These are phyloP conservation scores for Mycena citricolor DNA, from an alignment of 1,284 basidiomycete genomes.

Conservation along the genomic window DNA sequence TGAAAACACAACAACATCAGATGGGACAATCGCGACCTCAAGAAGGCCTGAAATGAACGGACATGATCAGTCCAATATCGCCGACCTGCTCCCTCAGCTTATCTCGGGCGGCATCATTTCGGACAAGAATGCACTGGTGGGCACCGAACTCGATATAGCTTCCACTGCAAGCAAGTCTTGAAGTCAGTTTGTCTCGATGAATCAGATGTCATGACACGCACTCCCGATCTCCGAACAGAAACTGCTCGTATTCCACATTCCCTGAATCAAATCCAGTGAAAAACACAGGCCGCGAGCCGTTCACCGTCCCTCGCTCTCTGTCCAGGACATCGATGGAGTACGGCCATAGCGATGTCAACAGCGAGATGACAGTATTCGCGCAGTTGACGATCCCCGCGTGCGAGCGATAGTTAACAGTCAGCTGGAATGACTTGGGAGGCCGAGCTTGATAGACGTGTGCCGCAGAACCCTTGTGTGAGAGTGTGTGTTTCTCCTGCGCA, in stretches of 20 bases:
- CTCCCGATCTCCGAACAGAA: slow-evolving; percentile 49
- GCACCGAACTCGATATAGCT: slow-evolving; percentile 65
- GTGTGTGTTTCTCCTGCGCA: slow-evolving; percentile 1
- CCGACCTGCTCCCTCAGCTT: slow-evolving; percentile 56
- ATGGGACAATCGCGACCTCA: slow-evolving; percentile 1
- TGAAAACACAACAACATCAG: slow-evolving; percentile 26
- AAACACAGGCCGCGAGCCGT: slow-evolving; percentile 62
- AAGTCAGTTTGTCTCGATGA: too few species aligned
- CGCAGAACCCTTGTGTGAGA: too few species aligned
- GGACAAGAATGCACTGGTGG: slow-evolving; percentile 71
- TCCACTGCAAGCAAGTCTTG: slow-evolving; percentile 35
- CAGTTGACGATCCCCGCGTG: slow-evolving; percentile 72
- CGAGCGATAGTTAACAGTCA: slow-evolving; percentile 67
- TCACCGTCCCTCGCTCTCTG: slow-evolving; percentile 56
- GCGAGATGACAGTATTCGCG: slow-evolving; percentile 61
- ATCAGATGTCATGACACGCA: slow-evolving; percentile 17
- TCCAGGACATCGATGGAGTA: slow-evolving; percentile 62
- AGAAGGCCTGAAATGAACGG: slow-evolving; percentile 29
- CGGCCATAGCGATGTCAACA: slow-evolving; percentile 65
- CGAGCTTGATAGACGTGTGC: too few species aligned
- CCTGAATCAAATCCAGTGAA: slow-evolving; percentile 55
- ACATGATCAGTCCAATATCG: slow-evolving; percentile 64
- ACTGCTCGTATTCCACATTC: slow-evolving; percentile 54
- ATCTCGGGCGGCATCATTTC: slow-evolving; percentile 52
- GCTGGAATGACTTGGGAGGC: slow-evolving; percentile 54